Evolutionary conservation across 2,329 filamentous ascomycete genomes (phyloP).

Genomic region (Metarhizium album): DNA sequence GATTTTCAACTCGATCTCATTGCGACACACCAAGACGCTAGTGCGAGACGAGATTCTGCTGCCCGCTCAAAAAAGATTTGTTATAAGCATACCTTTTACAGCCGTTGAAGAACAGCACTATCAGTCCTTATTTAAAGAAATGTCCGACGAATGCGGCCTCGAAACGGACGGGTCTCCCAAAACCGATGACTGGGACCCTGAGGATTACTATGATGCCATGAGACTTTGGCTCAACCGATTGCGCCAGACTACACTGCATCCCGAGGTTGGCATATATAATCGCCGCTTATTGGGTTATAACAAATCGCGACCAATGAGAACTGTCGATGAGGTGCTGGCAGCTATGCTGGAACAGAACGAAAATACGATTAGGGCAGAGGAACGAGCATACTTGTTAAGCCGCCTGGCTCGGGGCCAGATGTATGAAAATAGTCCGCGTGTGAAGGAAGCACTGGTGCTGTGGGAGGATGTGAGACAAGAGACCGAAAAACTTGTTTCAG

Average conservation of each 20-base stretch:
- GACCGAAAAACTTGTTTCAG: conserved; percentile 41
- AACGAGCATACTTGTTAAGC: conserved; percentile 53
- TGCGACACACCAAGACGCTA: conserved; percentile 77
- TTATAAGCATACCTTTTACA: conserved; percentile 84
- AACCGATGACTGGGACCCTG: conserved; percentile 51
- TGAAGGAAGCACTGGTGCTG: conserved; percentile 55
- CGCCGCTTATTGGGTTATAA: conserved; percentile 51
- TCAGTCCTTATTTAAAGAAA: conserved; percentile 59
- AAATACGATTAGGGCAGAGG: conserved; percentile 51
- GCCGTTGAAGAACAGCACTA: conserved; percentile 89
- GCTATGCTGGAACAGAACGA: conserved; percentile 88
- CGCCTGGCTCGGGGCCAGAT: conserved; percentile 66
- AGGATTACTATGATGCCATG: conserved; percentile 61
- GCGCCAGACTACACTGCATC: conserved; percentile 76
- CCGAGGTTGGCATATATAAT: conserved; percentile 63
- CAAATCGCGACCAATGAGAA: conserved; percentile 58
- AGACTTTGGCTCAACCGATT: conserved; percentile 66
- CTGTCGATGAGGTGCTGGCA: conserved; percentile 76
- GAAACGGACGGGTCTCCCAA: conserved; percentile 52
- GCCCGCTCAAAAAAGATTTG: conserved; percentile 73
- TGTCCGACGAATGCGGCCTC: conserved; percentile 61
- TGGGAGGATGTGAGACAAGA: conserved; percentile 52
- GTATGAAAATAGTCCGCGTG: conserved; percentile 60
- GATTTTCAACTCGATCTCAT: conserved; percentile 60
- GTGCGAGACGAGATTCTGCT: conserved; percentile 70